A percentile compares a stretch with the other conserved stretches of the same genome.
These are phyloP conservation scores for Macrocybe gigantea DNA, from an alignment of 768 basidiomycete genomes.

Conservation along the genomic window DNA sequence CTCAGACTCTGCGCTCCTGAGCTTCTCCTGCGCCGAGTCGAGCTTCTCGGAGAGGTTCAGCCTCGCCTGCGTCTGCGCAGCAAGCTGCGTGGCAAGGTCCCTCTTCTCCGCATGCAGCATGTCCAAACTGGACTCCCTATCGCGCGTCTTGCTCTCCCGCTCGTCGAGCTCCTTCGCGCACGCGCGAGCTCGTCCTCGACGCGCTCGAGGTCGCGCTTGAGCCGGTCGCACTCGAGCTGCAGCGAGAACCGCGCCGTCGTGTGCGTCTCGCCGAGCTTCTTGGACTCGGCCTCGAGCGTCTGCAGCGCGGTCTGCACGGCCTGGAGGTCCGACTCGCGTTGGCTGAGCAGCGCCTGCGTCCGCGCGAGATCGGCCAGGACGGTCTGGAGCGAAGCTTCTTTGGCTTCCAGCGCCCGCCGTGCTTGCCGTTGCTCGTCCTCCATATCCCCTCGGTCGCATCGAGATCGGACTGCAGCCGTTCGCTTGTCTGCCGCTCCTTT, in stretches of 20 bases:
- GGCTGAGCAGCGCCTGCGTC: slow-evolving; percentile 54
- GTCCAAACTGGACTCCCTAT: slow-evolving; percentile 70
- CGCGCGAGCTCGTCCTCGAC: slow-evolving; percentile 75
- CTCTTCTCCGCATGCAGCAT: slow-evolving; percentile 74
- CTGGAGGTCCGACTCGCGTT: slow-evolving; percentile 71
- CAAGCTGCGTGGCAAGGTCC: slow-evolving; percentile 73
- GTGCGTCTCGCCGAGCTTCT: slow-evolving; percentile 77
- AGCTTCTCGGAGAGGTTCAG: slow-evolving; percentile 87
- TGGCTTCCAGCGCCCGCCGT: slow-evolving; percentile 60
- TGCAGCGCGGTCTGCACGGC: slow-evolving; percentile 71
- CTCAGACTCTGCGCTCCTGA: slow-evolving; percentile 70
- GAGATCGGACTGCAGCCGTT: slow-evolving; percentile 47
- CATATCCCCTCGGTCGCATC: slow-evolving; percentile 55
- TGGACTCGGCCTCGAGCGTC: slow-evolving; percentile 67
- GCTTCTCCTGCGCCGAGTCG: slow-evolving; percentile 55
- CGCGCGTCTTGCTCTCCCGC: slow-evolving; percentile 57
- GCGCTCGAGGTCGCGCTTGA: slow-evolving; percentile 78
- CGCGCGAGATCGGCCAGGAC: slow-evolving; percentile 60
- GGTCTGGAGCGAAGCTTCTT: slow-evolving; percentile 62
- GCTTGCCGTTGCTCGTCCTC: slow-evolving; percentile 56
- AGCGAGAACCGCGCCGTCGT: slow-evolving; percentile 80
- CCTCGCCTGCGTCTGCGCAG: slow-evolving; percentile 81
- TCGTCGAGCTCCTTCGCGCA: slow-evolving; percentile 65
- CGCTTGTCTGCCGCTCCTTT: slow-evolving; percentile 50
- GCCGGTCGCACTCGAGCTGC: slow-evolving; percentile 83